Evolutionary conservation across 2,329 filamentous ascomycete species (phyloP), one percentile per base, ranked within the genome.

Genomic region (Fusarium burgessii): DNA sequence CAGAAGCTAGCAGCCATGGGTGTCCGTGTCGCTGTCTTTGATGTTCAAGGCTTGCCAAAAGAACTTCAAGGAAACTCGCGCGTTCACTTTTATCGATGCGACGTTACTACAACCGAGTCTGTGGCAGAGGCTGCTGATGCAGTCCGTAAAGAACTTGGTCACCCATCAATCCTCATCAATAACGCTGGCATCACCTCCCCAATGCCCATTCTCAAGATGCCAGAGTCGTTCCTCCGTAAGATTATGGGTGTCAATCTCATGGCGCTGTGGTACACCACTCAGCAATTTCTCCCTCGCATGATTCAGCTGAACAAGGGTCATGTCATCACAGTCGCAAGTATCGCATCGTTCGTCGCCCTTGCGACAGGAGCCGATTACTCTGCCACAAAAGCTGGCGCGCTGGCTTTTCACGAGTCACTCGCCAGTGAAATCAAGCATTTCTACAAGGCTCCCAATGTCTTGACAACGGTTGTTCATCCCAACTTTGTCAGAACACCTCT

Each of bases 181-280:
- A 93, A 92, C 75, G 91, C 91, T 8, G 91, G 90, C 66, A 85
- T 91, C 47, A 87, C 85, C 13, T 84, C 84, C 49, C 89, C 88
- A 46, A 86, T 86, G 66, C 84, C 84, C 14, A 87, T 94, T 70
- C 85, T 93, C 52, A 83, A 86, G 27, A 80, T 84, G 45, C 83
- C 85, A 0, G 86, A 89, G 65, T 82, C 82, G 14, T 86, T 89
- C 68, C 83, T 91, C 58, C 86, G 86, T 20, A 87, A 88, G 66
- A 91, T 90, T 52, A 92, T 93, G 77, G 88, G 88, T 56, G 89
- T 93, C 71, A 94, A 93, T 80, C 83, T 87, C 5, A 80, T 93
- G 23, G 83, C 89, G 1, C 89, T 92, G 80, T 92, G 88, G 83
- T 89, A 85, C 79, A 85, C 90, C 5, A 82, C 86, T 0, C 86